Conservation (phyloP, 202 grass and related monocot species). For the Zizania palustris region DNA sequence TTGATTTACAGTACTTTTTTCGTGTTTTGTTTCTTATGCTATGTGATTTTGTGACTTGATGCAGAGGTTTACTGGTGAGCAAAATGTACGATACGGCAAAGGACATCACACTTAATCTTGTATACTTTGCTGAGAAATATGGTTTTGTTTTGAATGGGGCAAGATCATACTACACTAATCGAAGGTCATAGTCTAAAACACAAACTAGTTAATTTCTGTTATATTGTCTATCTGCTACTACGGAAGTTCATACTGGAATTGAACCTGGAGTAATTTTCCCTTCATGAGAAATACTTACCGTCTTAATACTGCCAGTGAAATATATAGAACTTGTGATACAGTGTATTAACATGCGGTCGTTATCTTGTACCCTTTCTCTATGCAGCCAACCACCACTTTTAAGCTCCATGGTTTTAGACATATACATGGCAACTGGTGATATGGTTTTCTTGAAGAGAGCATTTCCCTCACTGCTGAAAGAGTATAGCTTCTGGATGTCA, state of each 20-base stretch:
- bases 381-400: conserved; percentile 90
- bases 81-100: conserved; percentile 96
- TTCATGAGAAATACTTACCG: not conserved
- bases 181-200: conserved; percentile 59
- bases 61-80: conserved; percentile 83
- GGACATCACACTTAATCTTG: conserved; percentile 65
- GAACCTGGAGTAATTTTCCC: not conserved
- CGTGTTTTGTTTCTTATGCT: conserved; percentile 12
- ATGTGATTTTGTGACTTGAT: conserved; percentile 14
- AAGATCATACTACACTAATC: conserved; percentile 87
- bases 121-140: conserved; percentile 73
- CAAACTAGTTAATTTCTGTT: not conserved
- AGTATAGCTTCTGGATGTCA: conserved; percentile 96
- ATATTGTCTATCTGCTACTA: not conserved
- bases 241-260: not conserved
- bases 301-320: not conserved
- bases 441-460: conserved; percentile 56
- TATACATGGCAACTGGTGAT: conserved; percentile 71
- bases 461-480: conserved; percentile 73
- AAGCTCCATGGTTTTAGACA: conserved; percentile 81
- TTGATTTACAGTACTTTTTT: not conserved
- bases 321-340: not conserved
- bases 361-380: conserved; percentile 32
- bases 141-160: conserved; percentile 85
- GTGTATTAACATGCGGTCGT: not conserved